phyloP scores from a whole-genome alignment of 164 flowering plant species.

The Nymphaea colorata region DNA sequence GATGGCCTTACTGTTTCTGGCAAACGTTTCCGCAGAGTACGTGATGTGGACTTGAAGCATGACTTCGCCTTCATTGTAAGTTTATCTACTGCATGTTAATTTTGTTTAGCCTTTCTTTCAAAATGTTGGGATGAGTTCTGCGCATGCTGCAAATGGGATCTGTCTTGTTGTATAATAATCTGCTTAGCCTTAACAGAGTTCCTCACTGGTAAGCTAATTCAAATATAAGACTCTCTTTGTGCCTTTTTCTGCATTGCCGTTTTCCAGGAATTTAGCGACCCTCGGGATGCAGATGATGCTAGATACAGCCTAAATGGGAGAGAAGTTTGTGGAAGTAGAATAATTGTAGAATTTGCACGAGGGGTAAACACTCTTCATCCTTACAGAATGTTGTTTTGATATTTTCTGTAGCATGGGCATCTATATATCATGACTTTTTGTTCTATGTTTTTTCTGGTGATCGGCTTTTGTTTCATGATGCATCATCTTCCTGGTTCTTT shows the following conservation, averaged over 20 bases:
- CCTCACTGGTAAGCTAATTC: conserved; percentile 1
- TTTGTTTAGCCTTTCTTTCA: neutral
- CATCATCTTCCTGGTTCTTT: no score
- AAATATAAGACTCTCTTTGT: conserved; percentile 16
- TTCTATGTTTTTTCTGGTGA: no score
- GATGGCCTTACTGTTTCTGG: conserved; percentile 99
- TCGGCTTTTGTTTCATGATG: no score
- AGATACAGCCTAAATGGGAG: conserved; percentile 25
- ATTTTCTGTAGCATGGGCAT: neutral
- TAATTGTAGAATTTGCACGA: conserved; percentile 74
- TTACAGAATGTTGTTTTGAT: neutral
- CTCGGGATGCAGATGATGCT: conserved; percentile 98
- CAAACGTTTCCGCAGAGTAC: conserved; percentile 95
- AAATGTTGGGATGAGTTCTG: neutral
- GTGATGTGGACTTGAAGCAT: conserved; percentile 97
- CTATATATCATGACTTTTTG: no score
- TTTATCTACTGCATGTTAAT: conserved; percentile 8
- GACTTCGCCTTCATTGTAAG: conserved; percentile 95
- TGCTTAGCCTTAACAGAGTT: no score
- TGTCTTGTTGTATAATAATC: no score
- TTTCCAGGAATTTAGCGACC: conserved; percentile 76
- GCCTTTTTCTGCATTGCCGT: conserved; percentile 3
- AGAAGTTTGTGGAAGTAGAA: conserved; percentile 52
- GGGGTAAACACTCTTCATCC: conserved; percentile 40
- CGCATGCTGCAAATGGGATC: neutral